A percentile compares a stretch with the other conserved stretches of the same genome.
Evolutionary conservation across 805 yeast genomes (phyloP).

Genomic region (Yamadazyma endophytica): DNA sequence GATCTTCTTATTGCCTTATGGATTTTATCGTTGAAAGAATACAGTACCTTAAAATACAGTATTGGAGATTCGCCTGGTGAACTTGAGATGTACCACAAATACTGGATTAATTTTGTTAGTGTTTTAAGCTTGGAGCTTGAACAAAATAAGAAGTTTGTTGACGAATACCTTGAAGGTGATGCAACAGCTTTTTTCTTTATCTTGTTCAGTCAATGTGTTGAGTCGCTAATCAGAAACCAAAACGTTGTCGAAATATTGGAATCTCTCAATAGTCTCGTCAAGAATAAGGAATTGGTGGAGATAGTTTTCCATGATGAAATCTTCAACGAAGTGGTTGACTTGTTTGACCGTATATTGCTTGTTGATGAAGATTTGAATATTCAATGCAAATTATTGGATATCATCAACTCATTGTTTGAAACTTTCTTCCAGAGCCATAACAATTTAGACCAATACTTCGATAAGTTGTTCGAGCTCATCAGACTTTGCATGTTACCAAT

Average conservation of each 20-base stretch:
- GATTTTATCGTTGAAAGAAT: conserved; percentile 73
- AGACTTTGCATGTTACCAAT: conserved; percentile 66
- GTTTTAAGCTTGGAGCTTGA: conserved; percentile 68
- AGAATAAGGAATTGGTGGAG: conserved; percentile 51
- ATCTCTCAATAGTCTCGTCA: conserved; percentile 46
- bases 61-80: conserved; percentile 24
- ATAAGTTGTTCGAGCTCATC: conserved; percentile 76
- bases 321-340: conserved; percentile 70
- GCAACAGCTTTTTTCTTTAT: conserved; percentile 68
- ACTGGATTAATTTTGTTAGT: conserved; percentile 76
- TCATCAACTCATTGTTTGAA: conserved; percentile 25
- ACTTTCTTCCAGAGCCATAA: conserved; percentile 35
- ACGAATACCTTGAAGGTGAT: conserved; percentile 48
- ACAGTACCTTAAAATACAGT: conserved; percentile 59
- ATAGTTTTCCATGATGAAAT: conserved; percentile 62
- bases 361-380: conserved; percentile 62
- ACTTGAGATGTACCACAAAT: conserved; percentile 47
- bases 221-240: conserved; percentile 53
- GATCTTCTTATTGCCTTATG: conserved; percentile 68
- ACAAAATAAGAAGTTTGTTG: conserved; percentile 41
- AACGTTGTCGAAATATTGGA: conserved; percentile 49
- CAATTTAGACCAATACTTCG: conserved; percentile 52
- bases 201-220: conserved; percentile 79
- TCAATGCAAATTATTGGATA: conserved; percentile 46
- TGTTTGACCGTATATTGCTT: conserved; percentile 67